Evolutionary conservation across 768 basidiomycete genomes (phyloP), one percentile per base, ranked within the genome.

Genomic region (Termitomyces bulborhizus): DNA sequence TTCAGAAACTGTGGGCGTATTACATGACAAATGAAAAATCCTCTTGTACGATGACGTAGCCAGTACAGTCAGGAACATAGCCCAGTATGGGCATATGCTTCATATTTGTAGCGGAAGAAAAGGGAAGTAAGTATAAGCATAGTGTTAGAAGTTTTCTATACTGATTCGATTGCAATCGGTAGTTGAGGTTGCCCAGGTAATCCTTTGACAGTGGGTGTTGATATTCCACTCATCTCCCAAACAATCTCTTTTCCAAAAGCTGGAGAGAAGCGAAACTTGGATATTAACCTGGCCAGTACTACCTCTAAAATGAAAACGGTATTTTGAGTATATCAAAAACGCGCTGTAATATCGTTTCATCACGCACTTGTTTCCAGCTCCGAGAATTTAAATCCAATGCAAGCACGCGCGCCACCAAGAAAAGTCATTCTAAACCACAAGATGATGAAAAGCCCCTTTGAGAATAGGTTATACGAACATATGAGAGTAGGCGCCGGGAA

Each of bases 311-410:
- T n/a, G 11, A 27, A 29, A n/a, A 9, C 27, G 29, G 13, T 12
- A 36, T 42, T 8, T 9, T 31, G 12, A 29, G n/a, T n/a, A 42
- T 11, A 21, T 31, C 8, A 15, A 6, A 13, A 13, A 24, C 41
- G 11, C 16, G 26, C 37, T 9, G 24, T 16, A 16, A 36, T 15
- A 54, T 12, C 9, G 2, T 24, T 34, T 24, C 15, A 42, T 26
- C 13, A 32, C 56, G n/a, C 37, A 80, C 79, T 80, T 69, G 79
- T 78, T 61, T 80, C 79, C 6, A 81, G 66, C 57, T 80, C 74
- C 1, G 78, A 73, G 66, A 82, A 80, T 60, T 80, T 79, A 69
- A 80, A 79, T 0, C 78, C 80, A 31, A 79, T 76, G 70, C 77
- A 79, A 8, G 75, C 68, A 24, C 76, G 64, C 11, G 70, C 68